Evolutionary conservation across 352 stramenopile species (phyloP), one percentile per base, ranked within the genome.

Genomic region (Pythium periplocum): DNA sequence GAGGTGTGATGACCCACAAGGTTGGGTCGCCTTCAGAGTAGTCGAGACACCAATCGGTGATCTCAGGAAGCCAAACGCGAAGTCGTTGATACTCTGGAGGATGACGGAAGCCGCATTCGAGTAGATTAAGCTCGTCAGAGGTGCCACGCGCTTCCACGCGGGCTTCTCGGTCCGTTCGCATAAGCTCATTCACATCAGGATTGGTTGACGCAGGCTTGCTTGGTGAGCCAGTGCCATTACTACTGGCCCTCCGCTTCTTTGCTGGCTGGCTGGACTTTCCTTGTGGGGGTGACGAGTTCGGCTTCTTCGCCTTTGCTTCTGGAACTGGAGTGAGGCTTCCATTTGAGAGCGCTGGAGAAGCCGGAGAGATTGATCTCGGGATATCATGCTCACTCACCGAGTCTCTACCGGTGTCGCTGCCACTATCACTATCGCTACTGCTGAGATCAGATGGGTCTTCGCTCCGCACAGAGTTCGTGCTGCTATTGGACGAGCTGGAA

Each of bases 31-130:
- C 83, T 52, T 93, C 80, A 12, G 80, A 83, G 52, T 90, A 93
- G 45, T 93, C 83, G n/a, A 93, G 60, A 57, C 83, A 93, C 83
- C 83, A 93, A 54, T 93, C 83, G 5, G 78, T 86, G 51, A 93
- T 91, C 62, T 93, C 81, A 45, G 80, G 80, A 40, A 93, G 71
- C 76, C 78, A 93, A 35, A 93, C 77, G 34, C 83, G 78, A 54
- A 71, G 48, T 26, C 79, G 71, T 11, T 78, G 71, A 55, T 87
- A 90, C 9, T 75, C 66, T 31, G 58, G 31, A 36, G 83, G 83
- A 58, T 93, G 78, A 37, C 83, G 75, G 33, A 90, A 93, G 10
- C 79, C 75, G 44, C 83, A 93, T 43, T 93, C 83, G 64, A 89
- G 70, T 53, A 90, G 53, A 34, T 93, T 90, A 4, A 93, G 60